Percentiles rank a stretch among this genome's conserved stretches.
Conservation (phyloP, 345 rosid species). For the Populus tremula region DNA sequence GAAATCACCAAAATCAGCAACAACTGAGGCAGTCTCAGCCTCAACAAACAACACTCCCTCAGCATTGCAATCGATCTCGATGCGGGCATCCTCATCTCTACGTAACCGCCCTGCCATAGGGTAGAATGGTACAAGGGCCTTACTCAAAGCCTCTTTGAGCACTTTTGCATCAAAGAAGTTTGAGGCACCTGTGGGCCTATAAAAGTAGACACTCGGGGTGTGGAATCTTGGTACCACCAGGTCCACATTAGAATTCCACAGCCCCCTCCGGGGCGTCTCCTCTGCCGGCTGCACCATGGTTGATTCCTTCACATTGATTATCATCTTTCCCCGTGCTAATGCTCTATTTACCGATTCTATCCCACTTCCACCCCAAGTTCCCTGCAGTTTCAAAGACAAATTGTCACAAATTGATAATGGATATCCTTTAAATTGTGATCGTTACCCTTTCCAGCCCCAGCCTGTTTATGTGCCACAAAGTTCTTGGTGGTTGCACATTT, state of each 20-base stretch:
- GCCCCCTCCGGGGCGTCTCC: conserved; percentile 49
- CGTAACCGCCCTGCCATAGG: conserved; percentile 94
- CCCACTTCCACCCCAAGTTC: background rate
- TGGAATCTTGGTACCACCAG: conserved; percentile 85
- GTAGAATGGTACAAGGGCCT: conserved; percentile 79
- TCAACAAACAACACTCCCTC: conserved; percentile 81
- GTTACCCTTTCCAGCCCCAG: background rate
- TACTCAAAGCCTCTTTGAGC: conserved; percentile 65
- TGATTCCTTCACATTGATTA: conserved; percentile 60
- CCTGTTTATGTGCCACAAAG: background rate
- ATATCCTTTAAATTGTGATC: background rate
- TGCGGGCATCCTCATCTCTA: conserved; percentile 80
- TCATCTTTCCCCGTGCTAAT: conserved; percentile 34
- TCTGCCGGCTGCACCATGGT: conserved; percentile 69
- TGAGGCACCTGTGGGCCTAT: conserved; percentile 56
- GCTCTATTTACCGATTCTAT: background rate
- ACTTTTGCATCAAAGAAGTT: conserved; percentile 63
- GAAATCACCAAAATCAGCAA: conserved; percentile 85
- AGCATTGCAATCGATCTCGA: conserved; percentile 84
- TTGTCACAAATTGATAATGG: background rate
- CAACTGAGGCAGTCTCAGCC: conserved; percentile 60
- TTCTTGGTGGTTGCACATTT: background rate
- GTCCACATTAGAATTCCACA: conserved; percentile 94
- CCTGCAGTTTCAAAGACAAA: background rate
- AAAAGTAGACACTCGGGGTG: conserved; percentile 93